Base-by-base conservation (phyloP, 2,329 filamentous ascomycete genomes). In the Tothia fuscella region DNA sequence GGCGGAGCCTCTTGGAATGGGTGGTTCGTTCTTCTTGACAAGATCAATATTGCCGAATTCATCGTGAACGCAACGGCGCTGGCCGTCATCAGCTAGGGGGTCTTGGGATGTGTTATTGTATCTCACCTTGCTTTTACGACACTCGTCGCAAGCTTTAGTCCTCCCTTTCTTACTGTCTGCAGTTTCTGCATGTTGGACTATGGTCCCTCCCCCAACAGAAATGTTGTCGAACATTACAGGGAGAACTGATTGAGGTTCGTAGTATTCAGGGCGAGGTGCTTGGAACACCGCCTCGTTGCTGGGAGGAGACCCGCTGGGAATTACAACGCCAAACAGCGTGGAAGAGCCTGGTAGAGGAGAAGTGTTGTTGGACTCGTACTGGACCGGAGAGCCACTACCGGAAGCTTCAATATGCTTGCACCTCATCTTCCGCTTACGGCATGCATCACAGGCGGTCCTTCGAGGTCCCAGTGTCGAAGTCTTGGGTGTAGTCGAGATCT, bases 51-150 rank as follows among this genome's bases (percentile, higher is more conserved):
- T 70, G 38, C 76, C 76, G 48, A 72, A 69, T 49, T 78, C 74
- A 50, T 80, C 76, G 51, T 80, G 76, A 37, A 80, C 76, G 52
- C 76, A 80, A 51, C 76, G 74, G 45, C 76, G 74, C 75, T 80
- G 43, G 16, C 20, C 17, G 32, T 52, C 32, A 17, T 20, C n/a
- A 39, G 36, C 2, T 41, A 10, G 17, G 9, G 24, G 31, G 38
- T 17, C 26, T 40, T 33, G 43, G 33, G 10, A 14, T 24, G 10
- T 29, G 20, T 29, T 16, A 13, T 24, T 16, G 12, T 19, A 30
- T 58, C 69, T 57, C 54, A 78, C 76, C 67, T 80, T 80, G 66
- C 74, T 78, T 55, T 77, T 79, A 34, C 76, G 70, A 57, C 76
- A 80, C 50, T 79, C 75, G 45, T 75, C 68, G 54, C 76, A 80